Evolutionary conservation across 2,329 filamentous ascomycete genomes (phyloP).

Genomic region (Alternaria sp.): DNA sequence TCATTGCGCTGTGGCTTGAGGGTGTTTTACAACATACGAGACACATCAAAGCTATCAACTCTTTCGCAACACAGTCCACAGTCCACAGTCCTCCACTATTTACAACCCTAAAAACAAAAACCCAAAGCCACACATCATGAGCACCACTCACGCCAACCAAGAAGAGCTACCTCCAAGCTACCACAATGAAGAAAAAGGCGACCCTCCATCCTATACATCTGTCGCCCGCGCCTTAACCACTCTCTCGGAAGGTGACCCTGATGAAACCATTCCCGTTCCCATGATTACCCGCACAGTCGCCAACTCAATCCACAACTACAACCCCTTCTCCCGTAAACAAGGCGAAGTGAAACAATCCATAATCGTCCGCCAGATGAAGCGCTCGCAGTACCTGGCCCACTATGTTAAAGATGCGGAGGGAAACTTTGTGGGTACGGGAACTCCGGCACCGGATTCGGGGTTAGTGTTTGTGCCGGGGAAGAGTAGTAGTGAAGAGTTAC

Average conservation of each 20-base stretch:
- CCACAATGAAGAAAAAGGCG: background rate
- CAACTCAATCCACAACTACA: constrained; percentile 20
- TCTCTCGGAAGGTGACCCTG: constrained; percentile 12
- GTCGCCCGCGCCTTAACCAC: constrained; percentile 9
- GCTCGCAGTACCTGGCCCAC: constrained; percentile 31
- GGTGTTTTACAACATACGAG: background rate
- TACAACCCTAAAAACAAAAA: background rate
- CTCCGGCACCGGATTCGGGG: constrained; percentile 31
- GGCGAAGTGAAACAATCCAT: constrained; percentile 10
- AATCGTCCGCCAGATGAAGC: constrained; percentile 30
- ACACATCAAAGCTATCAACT: background rate
- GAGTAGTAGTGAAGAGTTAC: constrained; percentile 36
- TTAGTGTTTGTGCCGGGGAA: constrained; percentile 43
- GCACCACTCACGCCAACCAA: background rate
- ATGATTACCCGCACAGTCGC: constrained; percentile 18
- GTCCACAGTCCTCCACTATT: background rate
- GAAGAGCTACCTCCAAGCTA: constrained; percentile 15
- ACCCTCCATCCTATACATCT: constrained; percentile 19
- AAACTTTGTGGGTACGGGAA: constrained; percentile 37
- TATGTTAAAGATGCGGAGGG: constrained; percentile 43
- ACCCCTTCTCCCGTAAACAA: constrained; percentile 24
- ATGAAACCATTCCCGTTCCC: constrained; percentile 24
- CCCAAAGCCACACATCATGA: background rate
- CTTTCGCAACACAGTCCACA: background rate
- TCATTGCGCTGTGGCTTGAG: background rate